phyloP scores from a whole-genome alignment of 495 filamentous ascomycete species.

The Podospora comata region DNA sequence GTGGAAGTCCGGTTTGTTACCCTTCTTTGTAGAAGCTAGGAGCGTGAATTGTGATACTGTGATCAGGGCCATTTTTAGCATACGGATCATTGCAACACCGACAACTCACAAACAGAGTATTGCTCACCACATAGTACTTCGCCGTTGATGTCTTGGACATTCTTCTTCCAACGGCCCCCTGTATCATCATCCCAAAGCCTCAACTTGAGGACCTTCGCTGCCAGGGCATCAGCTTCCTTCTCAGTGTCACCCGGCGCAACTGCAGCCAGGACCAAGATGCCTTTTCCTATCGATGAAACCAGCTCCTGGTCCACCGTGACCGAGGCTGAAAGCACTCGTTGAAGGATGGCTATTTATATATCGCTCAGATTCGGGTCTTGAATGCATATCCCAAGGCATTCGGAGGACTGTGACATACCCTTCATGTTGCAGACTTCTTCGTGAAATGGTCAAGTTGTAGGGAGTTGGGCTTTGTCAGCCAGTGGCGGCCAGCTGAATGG shows the following conservation, averaged over 20 bases:
- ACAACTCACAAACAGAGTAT: background rate
- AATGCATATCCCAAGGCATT: background rate
- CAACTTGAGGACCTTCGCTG: constrained; percentile 81
- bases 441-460: background rate
- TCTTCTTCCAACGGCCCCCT: constrained; percentile 76
- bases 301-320: constrained; percentile 92
- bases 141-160: constrained; percentile 78
- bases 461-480: background rate
- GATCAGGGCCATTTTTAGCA: background rate
- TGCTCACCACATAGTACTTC: constrained; percentile 84
- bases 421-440: constrained; percentile 23
- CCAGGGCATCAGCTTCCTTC: constrained; percentile 81
- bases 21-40: constrained; percentile 86
- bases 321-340: constrained; percentile 94
- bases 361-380: background rate
- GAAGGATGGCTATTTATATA: constrained; percentile 69
- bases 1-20: constrained; percentile 93
- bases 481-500: background rate
- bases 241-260: constrained; percentile 85
- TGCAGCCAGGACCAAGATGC: constrained; percentile 87
- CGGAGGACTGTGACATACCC: constrained; percentile 21
- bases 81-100: background rate
- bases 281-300: constrained; percentile 84
- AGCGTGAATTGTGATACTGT: constrained; percentile 98
- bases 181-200: constrained; percentile 84